Conservation (phyloP, 208 protist genomes). For the Trypanosoma conorhini region DNA sequence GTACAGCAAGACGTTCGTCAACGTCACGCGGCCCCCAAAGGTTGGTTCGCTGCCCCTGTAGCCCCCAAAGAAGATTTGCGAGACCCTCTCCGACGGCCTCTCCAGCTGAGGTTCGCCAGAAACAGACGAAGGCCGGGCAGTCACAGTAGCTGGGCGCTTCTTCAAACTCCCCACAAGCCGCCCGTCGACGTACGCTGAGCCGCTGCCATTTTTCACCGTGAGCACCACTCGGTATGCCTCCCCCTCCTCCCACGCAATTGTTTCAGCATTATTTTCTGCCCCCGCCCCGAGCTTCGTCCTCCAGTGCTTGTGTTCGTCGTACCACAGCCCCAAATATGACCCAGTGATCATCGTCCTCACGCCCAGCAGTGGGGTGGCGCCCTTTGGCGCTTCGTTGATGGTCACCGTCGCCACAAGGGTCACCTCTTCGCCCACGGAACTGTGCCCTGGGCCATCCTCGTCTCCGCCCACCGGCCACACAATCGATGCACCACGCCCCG, state of each 20-base stretch:
- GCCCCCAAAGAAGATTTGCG: too few relatives aligned
- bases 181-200: slow-evolving; percentile 18
- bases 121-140: too few relatives aligned
- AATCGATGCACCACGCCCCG: background rate
- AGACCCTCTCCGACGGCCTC: too few relatives aligned
- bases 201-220: background rate
- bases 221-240: slow-evolving; percentile 1
- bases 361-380: background rate
- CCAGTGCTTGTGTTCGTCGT: background rate
- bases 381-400: background rate
- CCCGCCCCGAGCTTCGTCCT: background rate
- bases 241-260: too few relatives aligned
- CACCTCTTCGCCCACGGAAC: background rate
- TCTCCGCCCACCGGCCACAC: background rate
- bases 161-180: background rate
- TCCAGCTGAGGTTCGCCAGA: too few relatives aligned
- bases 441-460: background rate
- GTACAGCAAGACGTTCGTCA: slow-evolving; percentile 20
- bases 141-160: background rate
- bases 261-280: too few relatives aligned
- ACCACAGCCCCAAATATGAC: background rate
- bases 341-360: background rate
- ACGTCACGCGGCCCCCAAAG: background rate
- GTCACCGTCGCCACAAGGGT: slow-evolving; percentile 1
- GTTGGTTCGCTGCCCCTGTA: too few relatives aligned